Evolutionary conservation across 345 rosid species (phyloP), one percentile per base, ranked within the genome.

Genomic region (Nasturtium officinale): DNA sequence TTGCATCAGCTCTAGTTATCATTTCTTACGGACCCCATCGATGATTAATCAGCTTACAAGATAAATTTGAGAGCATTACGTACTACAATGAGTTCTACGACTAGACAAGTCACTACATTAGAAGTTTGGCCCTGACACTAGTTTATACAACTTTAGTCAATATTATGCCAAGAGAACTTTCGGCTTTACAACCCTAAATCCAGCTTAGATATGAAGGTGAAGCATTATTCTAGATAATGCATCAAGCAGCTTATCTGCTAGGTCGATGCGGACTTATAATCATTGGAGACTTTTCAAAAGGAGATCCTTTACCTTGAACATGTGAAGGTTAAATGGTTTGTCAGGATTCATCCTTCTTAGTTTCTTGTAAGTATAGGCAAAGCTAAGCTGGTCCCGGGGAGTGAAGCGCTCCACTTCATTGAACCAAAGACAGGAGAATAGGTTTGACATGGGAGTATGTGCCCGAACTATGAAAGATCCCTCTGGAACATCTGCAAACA

Each of bases 371-470:
- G 98, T 84, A 67, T 85, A 91, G 3, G 95, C 84, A 69, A 91
- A 95, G 82, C 99, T 95, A 58, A 95, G 92, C 81, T 95, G 99
- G 80, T 95, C 99, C 50, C 99, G 90, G 42, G 97, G 87, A 77
- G 99, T 95, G 73, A 95, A 95, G 33, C 90, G 96, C 29, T 90
- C 97, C 47, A 95, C 96, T 82, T 95, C 99, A 38, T 95, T 95
- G 86, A 88, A 95, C 99, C 99, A 95, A 25, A 95, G 98, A 78
- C 99, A 91, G 5, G 99, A 95, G 75, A 95, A 95, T 58, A 95
- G 81, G 73, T 95, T 95, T 13, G 99, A 90, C 99, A 95, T 90
- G 2, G 98, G 99, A 29, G 98, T 91, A 79, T 95, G 99, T 0
- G 96, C 99, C 77, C 98, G 80, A 10, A 91, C 87, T 28, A 95